Evolutionary conservation across 225 moss, liverwort and hornwort genomes (phyloP).

Genomic region (Physcomitrellopsis africana): DNA sequence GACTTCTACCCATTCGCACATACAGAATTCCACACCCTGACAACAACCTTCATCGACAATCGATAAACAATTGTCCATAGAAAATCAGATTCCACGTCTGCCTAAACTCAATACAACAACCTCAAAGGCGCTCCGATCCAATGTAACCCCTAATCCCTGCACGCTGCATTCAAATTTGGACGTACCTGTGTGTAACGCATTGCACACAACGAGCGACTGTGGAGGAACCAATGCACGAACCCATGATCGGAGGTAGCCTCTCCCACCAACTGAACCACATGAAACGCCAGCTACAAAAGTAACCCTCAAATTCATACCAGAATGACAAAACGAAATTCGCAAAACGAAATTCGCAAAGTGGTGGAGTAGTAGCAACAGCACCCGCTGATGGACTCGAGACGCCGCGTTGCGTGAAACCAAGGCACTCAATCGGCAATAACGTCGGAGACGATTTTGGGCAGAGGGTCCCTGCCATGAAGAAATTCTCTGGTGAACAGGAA

Average conservation of each 20-base stretch:
- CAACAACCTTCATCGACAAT: not conserved
- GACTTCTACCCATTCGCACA: constrained; percentile 4
- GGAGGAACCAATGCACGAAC: not conserved
- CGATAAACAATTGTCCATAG: not conserved
- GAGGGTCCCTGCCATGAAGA: not conserved
- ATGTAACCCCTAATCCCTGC: not conserved
- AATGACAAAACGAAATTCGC: too few species aligned
- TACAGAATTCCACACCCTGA: not conserved
- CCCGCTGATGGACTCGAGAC: not conserved
- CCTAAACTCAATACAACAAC: not conserved
- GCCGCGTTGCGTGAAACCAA: too few species aligned
- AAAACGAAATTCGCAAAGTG: not conserved
- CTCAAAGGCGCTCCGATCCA: not conserved
- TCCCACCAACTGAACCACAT: not conserved
- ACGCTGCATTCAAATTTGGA: not conserved
- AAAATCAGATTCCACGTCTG: not conserved
- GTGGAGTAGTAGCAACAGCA: not conserved
- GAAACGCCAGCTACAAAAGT: not conserved
- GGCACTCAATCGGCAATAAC: not conserved
- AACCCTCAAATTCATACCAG: not conserved
- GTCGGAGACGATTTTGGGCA: not conserved
- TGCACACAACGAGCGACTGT: not conserved
- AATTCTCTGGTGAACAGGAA: not conserved
- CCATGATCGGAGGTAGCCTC: not conserved
- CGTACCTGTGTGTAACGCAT: not conserved